Conservation (phyloP, 768 basidiomycete species). For the Tephrocybe sp. region DNA sequence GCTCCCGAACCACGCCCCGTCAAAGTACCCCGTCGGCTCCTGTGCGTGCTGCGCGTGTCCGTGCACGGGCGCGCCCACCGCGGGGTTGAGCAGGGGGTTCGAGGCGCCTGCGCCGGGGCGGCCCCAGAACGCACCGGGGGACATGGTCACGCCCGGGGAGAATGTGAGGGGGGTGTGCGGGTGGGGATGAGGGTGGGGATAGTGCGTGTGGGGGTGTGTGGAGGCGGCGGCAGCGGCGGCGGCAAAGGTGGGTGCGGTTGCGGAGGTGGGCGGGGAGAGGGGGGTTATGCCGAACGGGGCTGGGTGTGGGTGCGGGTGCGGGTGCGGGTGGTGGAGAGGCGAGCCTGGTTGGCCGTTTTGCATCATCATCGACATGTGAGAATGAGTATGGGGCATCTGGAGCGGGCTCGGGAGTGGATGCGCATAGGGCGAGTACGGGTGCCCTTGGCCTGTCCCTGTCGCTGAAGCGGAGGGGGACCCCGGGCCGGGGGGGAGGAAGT, state of each 20-base stretch:
- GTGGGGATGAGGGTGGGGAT: constrained; percentile 1
- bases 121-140: constrained; percentile 76
- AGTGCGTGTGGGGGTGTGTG: too few relatives aligned
- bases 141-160: constrained; percentile 73
- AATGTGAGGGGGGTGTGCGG: constrained; percentile 31
- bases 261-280: constrained; percentile 5
- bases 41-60: constrained; percentile 18
- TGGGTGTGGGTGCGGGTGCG: neutral
- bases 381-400: neutral
- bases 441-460: neutral
- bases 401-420: constrained; percentile 14
- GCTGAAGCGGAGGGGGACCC: constrained; percentile 14
- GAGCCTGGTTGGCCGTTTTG: neutral
- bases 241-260: constrained; percentile 3
- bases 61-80: constrained; percentile 49
- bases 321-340: neutral
- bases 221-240: constrained; percentile 9
- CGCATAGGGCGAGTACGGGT: constrained; percentile 1
- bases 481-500: constrained; percentile 63
- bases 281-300: constrained; percentile 12
- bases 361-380: neutral
- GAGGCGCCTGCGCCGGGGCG: constrained; percentile 25
- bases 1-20: constrained; percentile 37
- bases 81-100: constrained; percentile 44
- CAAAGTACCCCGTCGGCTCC: constrained; percentile 46